A percentile compares a stretch with the other conserved stretches of the same genome.
Evolutionary conservation across 805 yeast genomes (phyloP).

Genomic region (Saccharomycopsis capsularis): DNA sequence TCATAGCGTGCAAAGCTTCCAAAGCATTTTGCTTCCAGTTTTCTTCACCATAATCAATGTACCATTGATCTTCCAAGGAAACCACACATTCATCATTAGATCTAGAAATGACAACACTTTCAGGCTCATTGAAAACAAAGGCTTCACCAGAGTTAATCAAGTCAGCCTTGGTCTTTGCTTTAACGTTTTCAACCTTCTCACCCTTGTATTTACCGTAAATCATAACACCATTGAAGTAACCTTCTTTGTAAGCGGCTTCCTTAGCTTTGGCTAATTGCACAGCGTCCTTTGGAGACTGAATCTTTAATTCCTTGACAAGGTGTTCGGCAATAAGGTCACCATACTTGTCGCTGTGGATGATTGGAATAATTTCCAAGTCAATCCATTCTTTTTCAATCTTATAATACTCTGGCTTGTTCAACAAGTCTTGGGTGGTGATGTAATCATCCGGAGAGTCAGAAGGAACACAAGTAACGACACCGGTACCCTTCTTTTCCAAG

Average conservation of each 20-base stretch:
- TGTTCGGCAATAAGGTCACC: conserved; percentile 85
- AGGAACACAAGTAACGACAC: conserved; percentile 98
- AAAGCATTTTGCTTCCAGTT: conserved; percentile 76
- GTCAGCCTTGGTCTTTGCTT: conserved; percentile 78
- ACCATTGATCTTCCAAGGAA: conserved; percentile 98
- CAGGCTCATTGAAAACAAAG: conserved; percentile 92
- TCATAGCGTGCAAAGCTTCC: conserved; percentile 70
- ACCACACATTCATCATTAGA: conserved; percentile 97
- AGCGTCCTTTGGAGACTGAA: conserved; percentile 89
- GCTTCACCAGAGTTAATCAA: conserved; percentile 72
- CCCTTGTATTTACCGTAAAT: conserved; percentile 77
- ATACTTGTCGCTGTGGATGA: conserved; percentile 74
- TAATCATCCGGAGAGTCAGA: conserved; percentile 98
- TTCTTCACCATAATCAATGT: conserved; percentile 93
- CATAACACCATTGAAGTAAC: conserved; percentile 85
- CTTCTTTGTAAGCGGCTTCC: conserved; percentile 93
- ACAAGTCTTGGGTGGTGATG: conserved; percentile 53
- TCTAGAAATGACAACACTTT: conserved; percentile 80
- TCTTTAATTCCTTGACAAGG: conserved; percentile 79
- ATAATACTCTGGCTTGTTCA: conserved; percentile 20
- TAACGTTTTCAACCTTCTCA: conserved; percentile 84
- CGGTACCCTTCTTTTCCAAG: conserved; percentile 92
- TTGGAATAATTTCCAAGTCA: conserved; percentile 70
- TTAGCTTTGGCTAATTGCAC: conserved; percentile 85
- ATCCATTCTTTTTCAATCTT: conserved; percentile 37